A percentile compares a stretch with the other conserved stretches of the same genome.
Conservation (phyloP, 1,139 yeast species). For the Suhomyces guaymorum region DNA sequence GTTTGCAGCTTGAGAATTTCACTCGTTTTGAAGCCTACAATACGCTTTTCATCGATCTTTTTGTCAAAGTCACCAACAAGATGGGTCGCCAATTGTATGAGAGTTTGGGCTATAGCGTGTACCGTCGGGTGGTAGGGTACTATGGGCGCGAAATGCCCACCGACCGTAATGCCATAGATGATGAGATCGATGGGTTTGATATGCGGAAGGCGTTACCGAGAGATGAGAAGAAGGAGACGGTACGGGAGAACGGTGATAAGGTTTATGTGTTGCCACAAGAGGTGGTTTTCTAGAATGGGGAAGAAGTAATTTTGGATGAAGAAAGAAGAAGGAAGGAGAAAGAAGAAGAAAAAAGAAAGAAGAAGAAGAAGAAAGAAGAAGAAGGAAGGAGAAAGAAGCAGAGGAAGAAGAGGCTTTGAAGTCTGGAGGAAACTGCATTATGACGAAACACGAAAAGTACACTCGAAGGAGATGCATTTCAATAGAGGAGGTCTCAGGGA, state of each 20-base stretch:
- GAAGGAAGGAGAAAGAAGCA: no score
- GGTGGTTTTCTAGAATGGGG: constrained; percentile 46
- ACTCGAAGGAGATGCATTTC: no score
- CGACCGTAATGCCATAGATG: constrained; percentile 50
- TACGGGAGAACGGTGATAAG: constrained; percentile 59
- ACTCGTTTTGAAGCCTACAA: constrained; percentile 67
- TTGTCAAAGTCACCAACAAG: constrained; percentile 81
- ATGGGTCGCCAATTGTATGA: constrained; percentile 83
- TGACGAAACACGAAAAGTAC: no score
- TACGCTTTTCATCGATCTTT: constrained; percentile 84
- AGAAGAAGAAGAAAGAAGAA: no score
- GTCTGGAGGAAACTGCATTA: no score
- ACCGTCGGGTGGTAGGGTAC: constrained; percentile 86
- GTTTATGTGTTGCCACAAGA: constrained; percentile 65
- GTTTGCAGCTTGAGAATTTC: constrained; percentile 68
- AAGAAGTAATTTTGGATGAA: no score
- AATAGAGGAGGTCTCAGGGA: no score
- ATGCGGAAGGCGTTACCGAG: constrained; percentile 69
- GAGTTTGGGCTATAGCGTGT: constrained; percentile 81
- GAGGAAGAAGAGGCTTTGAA: no score
- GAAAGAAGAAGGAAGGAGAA: no score
- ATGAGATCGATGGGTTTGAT: constrained; percentile 84
- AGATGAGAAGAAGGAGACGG: constrained; percentile 51
- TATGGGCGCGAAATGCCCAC: constrained; percentile 58
- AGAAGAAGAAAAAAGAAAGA: no score